phyloP scores from a whole-genome alignment of 495 filamentous ascomycete species.

The Tuber indicum region DNA sequence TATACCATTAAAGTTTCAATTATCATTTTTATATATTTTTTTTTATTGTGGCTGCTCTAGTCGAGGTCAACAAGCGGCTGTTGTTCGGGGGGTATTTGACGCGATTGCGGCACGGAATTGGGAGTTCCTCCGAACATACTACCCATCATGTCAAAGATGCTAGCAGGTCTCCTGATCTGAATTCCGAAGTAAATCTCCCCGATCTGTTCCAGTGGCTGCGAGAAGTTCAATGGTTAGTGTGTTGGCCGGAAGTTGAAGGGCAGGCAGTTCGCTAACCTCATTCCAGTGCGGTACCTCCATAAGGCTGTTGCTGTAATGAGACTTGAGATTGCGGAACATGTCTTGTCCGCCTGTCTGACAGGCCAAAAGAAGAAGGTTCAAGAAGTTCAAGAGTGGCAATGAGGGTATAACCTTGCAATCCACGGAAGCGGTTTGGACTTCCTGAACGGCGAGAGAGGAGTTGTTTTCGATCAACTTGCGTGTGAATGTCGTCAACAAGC shows the following conservation, averaged over 20 bases:
- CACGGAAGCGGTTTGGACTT: slow-evolving; percentile 66
- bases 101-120: slow-evolving; percentile 1
- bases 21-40: background rate
- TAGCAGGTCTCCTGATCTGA: slow-evolving; percentile 74
- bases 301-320: slow-evolving; percentile 71
- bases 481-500: slow-evolving; percentile 72
- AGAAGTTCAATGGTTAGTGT: background rate
- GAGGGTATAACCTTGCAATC: slow-evolving; percentile 76
- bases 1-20: background rate
- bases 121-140: slow-evolving; percentile 75
- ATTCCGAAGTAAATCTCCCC: slow-evolving; percentile 98
- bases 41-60: slow-evolving; percentile 13
- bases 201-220: slow-evolving; percentile 63
- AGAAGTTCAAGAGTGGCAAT: slow-evolving; percentile 86
- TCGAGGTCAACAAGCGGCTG: slow-evolving; percentile 27
- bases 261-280: slow-evolving; percentile 45
- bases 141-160: slow-evolving; percentile 96
- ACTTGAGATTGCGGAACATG: slow-evolving; percentile 72
- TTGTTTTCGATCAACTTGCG: slow-evolving; percentile 64
- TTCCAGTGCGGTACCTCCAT: slow-evolving; percentile 71
- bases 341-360: slow-evolving; percentile 73
- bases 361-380: slow-evolving; percentile 72
- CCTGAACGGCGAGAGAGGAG: slow-evolving; percentile 63
- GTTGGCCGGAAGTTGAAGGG: background rate
- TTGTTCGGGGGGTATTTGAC: slow-evolving; percentile 20